These are phyloP conservation scores for Pyrenochaeta sp. DNA, from an alignment of 2,329 filamentous ascomycete species.

Conservation along the genomic window DNA sequence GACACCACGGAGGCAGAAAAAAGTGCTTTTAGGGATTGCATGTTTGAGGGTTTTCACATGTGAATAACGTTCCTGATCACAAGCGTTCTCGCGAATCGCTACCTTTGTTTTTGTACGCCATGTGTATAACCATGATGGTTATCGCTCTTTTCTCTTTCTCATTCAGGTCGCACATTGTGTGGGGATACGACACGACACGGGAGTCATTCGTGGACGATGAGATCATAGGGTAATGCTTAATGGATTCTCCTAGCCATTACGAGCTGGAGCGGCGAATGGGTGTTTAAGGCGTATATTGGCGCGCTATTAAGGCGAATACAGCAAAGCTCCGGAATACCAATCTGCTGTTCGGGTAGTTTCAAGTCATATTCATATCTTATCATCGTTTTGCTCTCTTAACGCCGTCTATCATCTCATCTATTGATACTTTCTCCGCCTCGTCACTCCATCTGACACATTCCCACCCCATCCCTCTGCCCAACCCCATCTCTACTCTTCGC, in stretches of 20 bases:
- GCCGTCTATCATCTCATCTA: background rate
- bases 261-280: conserved; percentile 1
- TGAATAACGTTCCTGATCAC: background rate
- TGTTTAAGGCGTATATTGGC: conserved; percentile 1
- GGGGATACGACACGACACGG: background rate
- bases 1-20: conserved; percentile 3
- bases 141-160: background rate
- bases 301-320: background rate
- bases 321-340: conserved; percentile 1
- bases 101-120: background rate
- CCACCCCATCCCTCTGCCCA: conserved; percentile 24
- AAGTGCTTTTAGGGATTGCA: conserved; percentile 5
- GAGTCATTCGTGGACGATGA: background rate
- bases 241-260: background rate
- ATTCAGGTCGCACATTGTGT: background rate
- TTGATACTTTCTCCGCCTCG: background rate
- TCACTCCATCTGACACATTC: conserved; percentile 22
- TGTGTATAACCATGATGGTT: background rate
- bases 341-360: background rate
- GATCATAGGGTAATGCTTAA: conserved; percentile 1
- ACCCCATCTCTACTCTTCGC: conserved; percentile 7
- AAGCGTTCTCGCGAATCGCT: background rate
- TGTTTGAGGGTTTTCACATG: background rate
- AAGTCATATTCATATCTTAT: background rate
- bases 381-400: background rate